Conservation (phyloP, 805 yeast species). For the Schizosaccharomyces lindneri region DNA sequence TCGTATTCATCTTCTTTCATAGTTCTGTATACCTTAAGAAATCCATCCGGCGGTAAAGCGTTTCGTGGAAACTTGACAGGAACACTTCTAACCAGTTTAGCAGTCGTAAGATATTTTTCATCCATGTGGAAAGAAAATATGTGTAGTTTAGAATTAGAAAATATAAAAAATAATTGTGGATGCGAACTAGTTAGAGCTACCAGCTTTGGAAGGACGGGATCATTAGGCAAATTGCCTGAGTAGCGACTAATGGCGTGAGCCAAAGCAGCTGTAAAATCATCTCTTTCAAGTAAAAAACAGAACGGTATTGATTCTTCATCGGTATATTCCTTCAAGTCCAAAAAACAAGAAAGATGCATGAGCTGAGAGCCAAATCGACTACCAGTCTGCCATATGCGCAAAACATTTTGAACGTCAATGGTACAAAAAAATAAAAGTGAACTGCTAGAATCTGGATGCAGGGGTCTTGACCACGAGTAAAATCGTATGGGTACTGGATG, state of each 20-base stretch:
- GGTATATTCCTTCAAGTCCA: constrained; percentile 11
- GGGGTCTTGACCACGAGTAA: constrained; percentile 30
- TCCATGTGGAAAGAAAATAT: neutral
- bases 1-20: neutral
- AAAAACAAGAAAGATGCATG: constrained; percentile 28
- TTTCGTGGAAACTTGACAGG: neutral
- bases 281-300: constrained; percentile 8
- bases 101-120: neutral
- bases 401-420: constrained; percentile 27
- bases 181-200: neutral
- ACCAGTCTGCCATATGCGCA: constrained; percentile 35
- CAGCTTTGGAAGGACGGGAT: neutral
- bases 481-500: constrained; percentile 35
- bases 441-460: constrained; percentile 12
- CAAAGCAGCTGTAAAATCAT: constrained; percentile 9
- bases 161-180: neutral
- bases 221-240: neutral
- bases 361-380: constrained; percentile 9
- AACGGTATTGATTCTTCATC: constrained; percentile 4
- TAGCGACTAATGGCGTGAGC: constrained; percentile 9
- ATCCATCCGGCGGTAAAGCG: neutral
- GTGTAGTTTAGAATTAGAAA: neutral
- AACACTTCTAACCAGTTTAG: neutral
- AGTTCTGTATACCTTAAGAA: neutral
- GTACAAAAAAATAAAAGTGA: constrained; percentile 35